Base-by-base conservation (phyloP, 140 eudicot genomes). In the Ambrosia hybrid region DNA sequence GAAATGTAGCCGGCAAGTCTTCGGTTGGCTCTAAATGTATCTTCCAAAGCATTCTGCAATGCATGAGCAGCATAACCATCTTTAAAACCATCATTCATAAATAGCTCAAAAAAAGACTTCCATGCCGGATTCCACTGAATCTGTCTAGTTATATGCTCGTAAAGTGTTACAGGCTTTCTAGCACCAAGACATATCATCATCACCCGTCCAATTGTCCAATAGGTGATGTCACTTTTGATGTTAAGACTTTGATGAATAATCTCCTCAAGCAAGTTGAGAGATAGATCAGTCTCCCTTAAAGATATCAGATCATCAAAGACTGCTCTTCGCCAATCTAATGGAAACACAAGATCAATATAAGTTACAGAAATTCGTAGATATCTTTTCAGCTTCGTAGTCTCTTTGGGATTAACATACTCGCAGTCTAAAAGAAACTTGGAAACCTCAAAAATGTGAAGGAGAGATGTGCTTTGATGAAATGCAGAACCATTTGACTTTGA, bases 281-380 rank as follows among this genome's bases (percentile, higher is more conserved):
- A 82, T 68, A 67, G 17, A 46, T 79, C 79, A 4, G 83, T 80
- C 58, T 60, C 74, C 74, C 85, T 78, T 67, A 91, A 62, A 12
- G 75, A 60, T 3, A 88, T 65, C 77, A 88, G 71, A 53, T 62
- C 59, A 59, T 51, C 71, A 16, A 68, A 67, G n/a, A 83, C 17
- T 5, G 91, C 71, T 7, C n/a, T 57, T 33, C 85, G 66, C 82
- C 89, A 80, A 80, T 91, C 96, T 68, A 86, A 74, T 4, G 93
- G 84, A 81, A 84, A 88, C 33, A 82, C 76, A 13, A 65, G 59
- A 11, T 57, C 68, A 66, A 82, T 64, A 74, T 84, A 84, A 4
- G 0, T 45, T 4, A 57, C 51, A 2, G 86, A 86, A 10, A 57
- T n/a, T 9, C 63, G 39, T 17, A 76, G 53, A 63, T 71, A 84